These are phyloP conservation scores for Sanguinoderma infundibulare DNA, from an alignment of 1,284 basidiomycete species.

Conservation along the genomic window DNA sequence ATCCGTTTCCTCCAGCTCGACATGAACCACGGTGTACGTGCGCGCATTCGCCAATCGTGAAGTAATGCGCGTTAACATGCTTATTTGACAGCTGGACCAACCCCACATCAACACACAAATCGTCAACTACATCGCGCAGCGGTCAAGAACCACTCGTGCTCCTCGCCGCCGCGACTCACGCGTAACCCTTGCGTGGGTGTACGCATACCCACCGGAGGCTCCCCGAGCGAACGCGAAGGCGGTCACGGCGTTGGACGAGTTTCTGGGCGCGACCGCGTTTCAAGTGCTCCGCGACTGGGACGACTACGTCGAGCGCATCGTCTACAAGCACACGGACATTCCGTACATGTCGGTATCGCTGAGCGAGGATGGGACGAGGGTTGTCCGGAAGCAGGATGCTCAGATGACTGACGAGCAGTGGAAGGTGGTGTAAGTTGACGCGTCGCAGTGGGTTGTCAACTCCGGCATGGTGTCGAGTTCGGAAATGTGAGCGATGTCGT, in stretches of 20 bases:
- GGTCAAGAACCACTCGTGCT: background rate
- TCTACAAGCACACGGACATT: slow-evolving; percentile 7
- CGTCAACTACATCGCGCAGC: background rate
- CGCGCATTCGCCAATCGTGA: background rate
- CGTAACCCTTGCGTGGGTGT: slow-evolving; percentile 4
- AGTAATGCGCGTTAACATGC: background rate
- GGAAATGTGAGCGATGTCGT: no score
- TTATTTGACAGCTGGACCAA: no score
- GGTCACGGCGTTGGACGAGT: background rate
- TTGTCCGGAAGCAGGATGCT: background rate
- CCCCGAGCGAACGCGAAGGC: background rate
- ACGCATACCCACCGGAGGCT: background rate
- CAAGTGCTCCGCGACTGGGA: slow-evolving; percentile 4
- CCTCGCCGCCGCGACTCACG: background rate
- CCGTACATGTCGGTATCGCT: slow-evolving; percentile 5
- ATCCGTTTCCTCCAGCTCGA: slow-evolving; percentile 11
- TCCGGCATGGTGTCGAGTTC: no score
- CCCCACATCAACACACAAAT: background rate
- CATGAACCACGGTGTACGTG: no score
- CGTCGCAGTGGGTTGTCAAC: no score
- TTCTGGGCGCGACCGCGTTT: slow-evolving; percentile 1
- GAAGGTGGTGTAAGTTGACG: background rate
- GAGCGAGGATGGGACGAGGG: background rate
- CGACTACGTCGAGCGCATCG: slow-evolving; percentile 3
- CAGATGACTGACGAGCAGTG: slow-evolving; percentile 7